These are phyloP conservation scores for Cercospora canescens DNA, from an alignment of 2,329 filamentous ascomycete species.

Conservation along the genomic window DNA sequence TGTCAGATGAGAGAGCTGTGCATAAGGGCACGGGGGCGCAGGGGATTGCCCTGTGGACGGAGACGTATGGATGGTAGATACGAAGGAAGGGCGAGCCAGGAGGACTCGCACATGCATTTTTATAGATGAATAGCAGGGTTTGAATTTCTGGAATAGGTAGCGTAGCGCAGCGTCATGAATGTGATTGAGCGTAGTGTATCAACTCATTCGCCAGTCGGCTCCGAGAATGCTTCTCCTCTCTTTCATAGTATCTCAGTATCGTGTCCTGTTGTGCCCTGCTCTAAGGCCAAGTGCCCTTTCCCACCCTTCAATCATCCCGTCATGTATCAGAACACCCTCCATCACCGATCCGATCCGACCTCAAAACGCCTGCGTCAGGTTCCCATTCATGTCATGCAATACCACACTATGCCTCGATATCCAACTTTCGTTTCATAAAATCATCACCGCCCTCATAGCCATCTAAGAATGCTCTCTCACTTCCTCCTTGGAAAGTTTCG, in stretches of 20 bases:
- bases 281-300: background rate
- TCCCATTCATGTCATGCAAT: background rate
- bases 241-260: background rate
- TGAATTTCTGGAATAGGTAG: no score
- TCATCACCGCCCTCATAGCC: background rate
- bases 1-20: conserved; percentile 66
- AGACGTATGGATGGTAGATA: conserved; percentile 53
- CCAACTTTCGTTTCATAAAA: background rate
- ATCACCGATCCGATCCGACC: no score
- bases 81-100: no score
- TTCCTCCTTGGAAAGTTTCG: conserved; percentile 48
- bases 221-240: background rate
- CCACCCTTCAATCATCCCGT: background rate
- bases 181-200: background rate
- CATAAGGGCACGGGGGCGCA: conserved; percentile 68
- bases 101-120: no score
- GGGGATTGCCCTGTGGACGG: conserved; percentile 61
- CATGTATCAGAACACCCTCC: background rate
- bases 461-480: conserved; percentile 47
- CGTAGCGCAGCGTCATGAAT: background rate
- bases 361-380: background rate
- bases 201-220: no score
- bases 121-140: no score
- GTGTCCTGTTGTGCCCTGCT: background rate
- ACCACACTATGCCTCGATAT: background rate